Conservation (phyloP, 2,329 filamentous ascomycete species). For the Ascosphaera apis region DNA sequence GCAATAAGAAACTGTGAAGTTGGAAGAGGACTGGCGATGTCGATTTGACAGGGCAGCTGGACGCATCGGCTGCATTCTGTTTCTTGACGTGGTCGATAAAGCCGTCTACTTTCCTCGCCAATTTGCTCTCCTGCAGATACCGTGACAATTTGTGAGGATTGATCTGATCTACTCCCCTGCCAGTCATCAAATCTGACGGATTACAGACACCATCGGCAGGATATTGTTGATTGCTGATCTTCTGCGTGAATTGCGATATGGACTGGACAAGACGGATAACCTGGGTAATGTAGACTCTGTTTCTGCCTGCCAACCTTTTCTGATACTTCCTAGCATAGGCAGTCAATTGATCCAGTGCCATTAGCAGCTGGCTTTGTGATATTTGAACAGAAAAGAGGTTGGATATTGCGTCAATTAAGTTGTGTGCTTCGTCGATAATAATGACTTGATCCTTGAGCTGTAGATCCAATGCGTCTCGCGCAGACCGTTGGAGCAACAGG, state of each 20-base stretch:
- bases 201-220: slow-evolving; percentile 43
- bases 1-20: slow-evolving; percentile 46
- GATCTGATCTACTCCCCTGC: slow-evolving; percentile 83
- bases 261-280: slow-evolving; percentile 65
- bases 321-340: slow-evolving; percentile 73
- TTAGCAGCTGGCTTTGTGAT: slow-evolving; percentile 46
- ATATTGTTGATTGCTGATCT: slow-evolving; percentile 18
- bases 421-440: slow-evolving; percentile 95
- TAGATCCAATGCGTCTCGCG: slow-evolving; percentile 67
- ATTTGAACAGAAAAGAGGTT: slow-evolving; percentile 67
- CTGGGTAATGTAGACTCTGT: slow-evolving; percentile 76
- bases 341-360: slow-evolving; percentile 51
- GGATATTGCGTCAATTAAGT: slow-evolving; percentile 84
- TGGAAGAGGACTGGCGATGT: slow-evolving; percentile 35
- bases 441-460: slow-evolving; percentile 72
- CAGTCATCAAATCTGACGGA: slow-evolving; percentile 47
- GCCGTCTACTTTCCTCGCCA: slow-evolving; percentile 84
- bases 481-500: slow-evolving; percentile 62
- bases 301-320: slow-evolving; percentile 70
- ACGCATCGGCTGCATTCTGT: slow-evolving; percentile 14
- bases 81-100: slow-evolving; percentile 43
- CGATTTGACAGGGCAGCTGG: slow-evolving; percentile 7
- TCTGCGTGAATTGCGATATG: slow-evolving; percentile 44
- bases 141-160: slow-evolving; percentile 72
- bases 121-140: slow-evolving; percentile 77